Base-by-base conservation (phyloP, 495 filamentous ascomycete genomes). In the Talaromyces nanjingensis region DNA sequence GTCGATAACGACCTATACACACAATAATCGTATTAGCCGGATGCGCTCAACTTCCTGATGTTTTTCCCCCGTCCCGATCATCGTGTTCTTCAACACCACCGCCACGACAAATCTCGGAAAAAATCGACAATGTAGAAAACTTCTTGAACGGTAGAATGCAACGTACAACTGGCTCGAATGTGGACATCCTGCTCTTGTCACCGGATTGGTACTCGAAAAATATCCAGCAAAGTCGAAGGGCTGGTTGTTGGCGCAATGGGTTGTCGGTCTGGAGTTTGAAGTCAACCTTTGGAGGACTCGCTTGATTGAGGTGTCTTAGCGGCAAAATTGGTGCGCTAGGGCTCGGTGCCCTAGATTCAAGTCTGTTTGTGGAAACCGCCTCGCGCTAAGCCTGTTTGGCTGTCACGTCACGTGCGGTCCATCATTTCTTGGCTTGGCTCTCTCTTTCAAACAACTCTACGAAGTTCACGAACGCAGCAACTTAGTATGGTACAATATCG, bases 101-200 rank as follows among this genome's bases (percentile, higher is more conserved):
- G 12, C n/a, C 53, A 56, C 27, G 14, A 14, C 53, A 27, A 56
- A 27, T 56, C 20, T 14, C 53, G 53, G 9, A 27, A 56, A 27
- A 56, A 29, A 56, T 18, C 45, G 55, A 37, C 54, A 47, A 33
- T 63, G 37, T 42, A 24, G 59, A 62, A 66, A 62, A 64, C 65
- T 66, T 62, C 64, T 49, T 64, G 47, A 52, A 52, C 54, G 42
- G 27, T 56, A 65, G 61, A 52, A 63, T 22, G 62, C 64, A 78
- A 93, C 92, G 84, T 85, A 97, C 91, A 83, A 97, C 92, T 81
- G 89, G 85, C 83, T 98, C 93, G 84, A 96, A 96, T 78, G 90
- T 86, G 84, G 93, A 96, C 93, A 97, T 98, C 84, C 84, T 96
- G 90, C 82, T 85, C 77, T 42, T 76, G 71, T 76, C 79, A 74